Evolutionary conservation across 2,329 filamentous ascomycete genomes (phyloP), one percentile per base, ranked within the genome.

Genomic region (Xylaria sp.): DNA sequence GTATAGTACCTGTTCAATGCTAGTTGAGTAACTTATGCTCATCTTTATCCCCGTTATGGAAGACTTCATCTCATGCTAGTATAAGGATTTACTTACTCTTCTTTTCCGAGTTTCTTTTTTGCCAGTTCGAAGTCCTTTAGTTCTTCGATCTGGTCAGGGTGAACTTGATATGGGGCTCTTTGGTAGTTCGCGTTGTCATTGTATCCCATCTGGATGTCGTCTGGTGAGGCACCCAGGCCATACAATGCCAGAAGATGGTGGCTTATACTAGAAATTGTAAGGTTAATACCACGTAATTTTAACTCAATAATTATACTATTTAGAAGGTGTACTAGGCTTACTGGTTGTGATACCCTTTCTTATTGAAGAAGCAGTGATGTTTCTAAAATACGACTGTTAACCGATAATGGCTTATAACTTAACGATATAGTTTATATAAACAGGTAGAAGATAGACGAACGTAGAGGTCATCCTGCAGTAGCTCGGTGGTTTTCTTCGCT

Each of bases 351-450:
- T 91, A 96, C 0, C 91, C 90, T 1, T 78, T 75, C 0, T 85
- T 67, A 68, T 96, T 96, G 83, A 94, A 97, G 80, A 90, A 96
- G 65, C 94, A 90, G 75, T 97, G 92, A 72, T 94, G 87, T 38
- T 80, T 80, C 80, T 84, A 57, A 2, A 58, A 13, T 15, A 36
- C 2, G 22, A 15, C 31, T 44, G 42, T 11, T 15, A 58, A 61
- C 31, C 39, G 9, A 58, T 33, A 53, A 25, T 13, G 42, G 10
- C 5, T 38, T 13, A 56, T 17, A 6, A 7, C 15, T 25, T 27
- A 4, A 15, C 10, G 6, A 22, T 3, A 10, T 25, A 2, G n/a
- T 27, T 3, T n/a, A n/a, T 53, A 10, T 49, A 33, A 17, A 1
- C 47, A 53, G 31, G 33, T 36, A 51, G 10, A 13, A 20, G 11